Evolutionary conservation across 306 rosid species (phyloP).

Genomic region (Carpinus fangiana): DNA sequence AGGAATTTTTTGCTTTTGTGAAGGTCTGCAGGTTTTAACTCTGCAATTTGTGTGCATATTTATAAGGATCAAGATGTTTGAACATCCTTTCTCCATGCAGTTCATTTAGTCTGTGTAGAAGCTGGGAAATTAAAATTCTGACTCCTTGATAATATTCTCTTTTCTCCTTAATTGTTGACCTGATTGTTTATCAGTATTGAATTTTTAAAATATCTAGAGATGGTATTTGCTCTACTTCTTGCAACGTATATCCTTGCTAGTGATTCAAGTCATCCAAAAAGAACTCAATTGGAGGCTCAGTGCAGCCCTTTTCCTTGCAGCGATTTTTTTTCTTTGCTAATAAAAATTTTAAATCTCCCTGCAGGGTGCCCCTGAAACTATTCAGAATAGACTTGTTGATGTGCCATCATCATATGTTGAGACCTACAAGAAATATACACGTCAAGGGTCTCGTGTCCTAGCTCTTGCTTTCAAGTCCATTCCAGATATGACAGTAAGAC

Average conservation of each 20-base stretch:
- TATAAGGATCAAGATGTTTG: neutral
- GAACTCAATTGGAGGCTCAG: constrained; percentile 8
- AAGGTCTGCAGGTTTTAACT: constrained; percentile 63
- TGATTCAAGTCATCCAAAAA: constrained; percentile 1
- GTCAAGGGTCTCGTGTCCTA: constrained; percentile 98
- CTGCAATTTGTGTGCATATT: constrained; percentile 15
- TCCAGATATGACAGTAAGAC: constrained; percentile 92
- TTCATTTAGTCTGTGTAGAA: neutral
- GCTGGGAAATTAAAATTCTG: neutral
- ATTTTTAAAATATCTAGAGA: too few relatives aligned
- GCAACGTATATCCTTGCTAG: neutral
- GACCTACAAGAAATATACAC: constrained; percentile 83
- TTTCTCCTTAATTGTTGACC: neutral
- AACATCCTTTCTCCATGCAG: neutral
- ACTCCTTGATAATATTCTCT: neutral
- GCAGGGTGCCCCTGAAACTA: constrained; percentile 99
- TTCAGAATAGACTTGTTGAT: constrained; percentile 83
- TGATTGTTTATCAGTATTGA: neutral
- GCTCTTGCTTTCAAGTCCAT: constrained; percentile 95
- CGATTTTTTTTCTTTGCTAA: constrained; percentile 10
- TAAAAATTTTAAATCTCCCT: constrained; percentile 18
- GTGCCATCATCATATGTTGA: constrained; percentile 78
- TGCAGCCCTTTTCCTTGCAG: constrained; percentile 10
- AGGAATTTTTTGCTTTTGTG: constrained; percentile 85
- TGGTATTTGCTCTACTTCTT: neutral